Base-by-base conservation (phyloP, 2,329 filamentous ascomycete species). In the Scedosporium apiospermum region DNA sequence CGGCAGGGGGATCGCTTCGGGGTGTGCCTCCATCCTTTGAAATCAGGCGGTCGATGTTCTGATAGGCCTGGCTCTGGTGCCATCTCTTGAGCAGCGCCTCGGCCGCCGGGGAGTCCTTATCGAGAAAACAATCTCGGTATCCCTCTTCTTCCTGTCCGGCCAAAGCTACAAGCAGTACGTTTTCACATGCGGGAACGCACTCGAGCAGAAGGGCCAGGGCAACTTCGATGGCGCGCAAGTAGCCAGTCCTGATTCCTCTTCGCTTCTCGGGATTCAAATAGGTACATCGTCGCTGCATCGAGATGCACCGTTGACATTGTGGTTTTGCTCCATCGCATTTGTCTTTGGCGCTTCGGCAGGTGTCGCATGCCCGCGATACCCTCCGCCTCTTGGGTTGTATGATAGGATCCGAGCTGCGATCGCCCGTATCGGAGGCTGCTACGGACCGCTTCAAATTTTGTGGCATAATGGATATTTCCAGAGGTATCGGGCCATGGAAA, bases 221-320 rank as follows among this genome's bases (percentile, higher is more conserved):
- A 53, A 89, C 73, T 72, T 93, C 89, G 18, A 93, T 77, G 0
- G 88, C 88, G 41, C 88, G 82, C 62, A 93, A 87, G 69, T 92
- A 91, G 16, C 90, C 89, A n/a, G 89, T 89, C 68, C 89, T 89
- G 10, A 93, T 84, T 3, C 90, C 89, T 65, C 89, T 81, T 72
- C 91, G 91, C 73, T 90, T 91, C 6, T 88, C 85, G 62, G 85
- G 86, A 62, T 87, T 82, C 65, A 88, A 85, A 71, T 92, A 93
- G 16, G 87, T 86, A 71, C 90, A 93, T 41, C 78, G 72, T 58
- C 88, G 80, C 62, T 82, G 83, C 64, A 88, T 82, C 4, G 82
- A 77, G 6, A 80, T 78, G 74, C 89, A 91, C 2, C 87, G 87
- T 57, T 83, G 84, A 71, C 88, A 91, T 14, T 78, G 77, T 5